These are phyloP conservation scores for Oryza punctata DNA, from an alignment of 176 grass and related monocot genomes.

Conservation along the genomic window DNA sequence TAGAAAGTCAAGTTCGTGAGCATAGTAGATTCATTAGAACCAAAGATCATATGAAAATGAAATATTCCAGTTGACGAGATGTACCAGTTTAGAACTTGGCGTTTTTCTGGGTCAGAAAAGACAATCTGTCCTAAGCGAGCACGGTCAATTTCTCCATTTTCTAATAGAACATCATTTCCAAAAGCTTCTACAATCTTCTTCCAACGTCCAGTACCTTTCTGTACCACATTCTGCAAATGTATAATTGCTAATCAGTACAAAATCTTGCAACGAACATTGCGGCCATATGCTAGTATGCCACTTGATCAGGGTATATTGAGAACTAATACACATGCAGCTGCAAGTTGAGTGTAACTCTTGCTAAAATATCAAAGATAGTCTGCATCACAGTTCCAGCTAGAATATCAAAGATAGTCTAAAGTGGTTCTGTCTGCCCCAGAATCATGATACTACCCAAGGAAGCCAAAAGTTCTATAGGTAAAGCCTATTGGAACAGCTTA, in stretches of 20 bases:
- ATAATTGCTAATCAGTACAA: constrained; percentile 24
- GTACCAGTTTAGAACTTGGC: constrained; percentile 77
- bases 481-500: not conserved
- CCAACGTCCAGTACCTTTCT: constrained; percentile 78
- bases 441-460: not conserved
- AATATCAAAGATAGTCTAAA: too few species aligned
- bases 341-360: not conserved
- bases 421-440: not conserved
- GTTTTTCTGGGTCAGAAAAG: constrained; percentile 73
- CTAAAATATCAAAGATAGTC: not conserved
- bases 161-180: constrained; percentile 73
- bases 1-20: not conserved
- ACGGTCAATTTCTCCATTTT: constrained; percentile 88
- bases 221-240: constrained; percentile 72
- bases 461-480: not conserved
- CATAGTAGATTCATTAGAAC: not conserved
- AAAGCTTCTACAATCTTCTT: constrained; percentile 88
- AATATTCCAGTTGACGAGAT: constrained; percentile 4
- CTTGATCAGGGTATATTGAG: not conserved
- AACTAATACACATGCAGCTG: not conserved
- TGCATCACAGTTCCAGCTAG: not conserved
- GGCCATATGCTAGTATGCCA: not conserved
- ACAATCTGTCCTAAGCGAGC: constrained; percentile 80
- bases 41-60: not conserved
- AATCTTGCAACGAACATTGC: not conserved